A percentile compares a stretch with the other conserved stretches of the same genome.
phyloP scores from a whole-genome alignment of 805 yeast genomes.

The Yarrowia keelungensis region DNA sequence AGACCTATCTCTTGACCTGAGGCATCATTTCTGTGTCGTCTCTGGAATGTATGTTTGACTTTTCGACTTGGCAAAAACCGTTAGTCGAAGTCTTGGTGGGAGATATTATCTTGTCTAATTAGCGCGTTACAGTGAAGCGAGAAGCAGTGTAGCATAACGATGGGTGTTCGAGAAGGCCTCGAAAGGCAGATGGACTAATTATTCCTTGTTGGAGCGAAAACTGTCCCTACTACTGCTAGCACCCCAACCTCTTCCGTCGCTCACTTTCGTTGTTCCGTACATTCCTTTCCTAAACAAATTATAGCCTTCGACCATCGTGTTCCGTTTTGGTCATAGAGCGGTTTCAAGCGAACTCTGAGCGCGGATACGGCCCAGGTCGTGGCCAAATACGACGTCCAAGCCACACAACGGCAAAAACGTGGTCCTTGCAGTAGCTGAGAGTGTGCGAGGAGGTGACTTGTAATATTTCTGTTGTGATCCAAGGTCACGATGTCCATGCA shows the following conservation, averaged over 20 bases:
- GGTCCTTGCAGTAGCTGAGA: no score
- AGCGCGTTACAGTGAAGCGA: background rate
- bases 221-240: no score
- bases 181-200: no score
- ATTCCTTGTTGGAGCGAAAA: no score
- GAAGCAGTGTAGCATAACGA: background rate
- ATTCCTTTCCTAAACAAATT: conserved; percentile 16
- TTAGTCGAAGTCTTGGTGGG: background rate
- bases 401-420: background rate
- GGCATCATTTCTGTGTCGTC: background rate
- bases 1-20: no score
- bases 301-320: background rate
- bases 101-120: background rate
- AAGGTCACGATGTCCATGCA: no score
- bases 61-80: background rate
- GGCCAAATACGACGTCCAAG: background rate
- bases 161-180: no score
- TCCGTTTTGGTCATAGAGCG: background rate
- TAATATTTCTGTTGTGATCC: no score
- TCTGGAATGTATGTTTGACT: background rate
- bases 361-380: background rate
- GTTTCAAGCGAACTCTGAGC: conserved; percentile 13
- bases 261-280: background rate
- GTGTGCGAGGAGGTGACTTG: no score
- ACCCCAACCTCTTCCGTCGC: background rate